phyloP scores from a whole-genome alignment of 148 eudicot genomes.

The Euryodendron excelsum region DNA sequence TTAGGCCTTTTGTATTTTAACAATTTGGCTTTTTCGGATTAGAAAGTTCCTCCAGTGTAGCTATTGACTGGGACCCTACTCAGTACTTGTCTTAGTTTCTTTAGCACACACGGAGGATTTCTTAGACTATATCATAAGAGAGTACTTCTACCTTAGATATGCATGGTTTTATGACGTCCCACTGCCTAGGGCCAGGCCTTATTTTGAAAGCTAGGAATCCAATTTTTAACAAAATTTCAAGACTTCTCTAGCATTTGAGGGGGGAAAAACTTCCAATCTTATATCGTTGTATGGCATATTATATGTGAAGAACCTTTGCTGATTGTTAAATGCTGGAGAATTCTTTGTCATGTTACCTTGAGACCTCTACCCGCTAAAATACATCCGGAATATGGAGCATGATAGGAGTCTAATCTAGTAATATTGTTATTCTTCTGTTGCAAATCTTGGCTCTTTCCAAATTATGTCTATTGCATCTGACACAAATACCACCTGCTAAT shows the following conservation, averaged over 20 bases:
- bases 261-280: background rate
- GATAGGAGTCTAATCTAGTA: background rate
- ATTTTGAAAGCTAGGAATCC: background rate
- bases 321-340: background rate
- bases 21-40: background rate
- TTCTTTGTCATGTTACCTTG: background rate
- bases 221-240: background rate
- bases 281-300: background rate
- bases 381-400: background rate
- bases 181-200: background rate
- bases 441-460: background rate
- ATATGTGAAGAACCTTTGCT: conserved; percentile 4
- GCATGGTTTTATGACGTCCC: background rate
- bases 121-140: background rate
- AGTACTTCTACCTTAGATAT: background rate
- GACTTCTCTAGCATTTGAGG: background rate
- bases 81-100: background rate
- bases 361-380: background rate
- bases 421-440: background rate
- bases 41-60: background rate
- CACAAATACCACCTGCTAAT: background rate
- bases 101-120: background rate
- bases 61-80: background rate
- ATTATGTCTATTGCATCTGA: background rate
- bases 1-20: background rate